Evolutionary conservation across 169 alveolate species (phyloP), one percentile per base, ranked within the genome.

Genomic region (Plasmodium berghei): DNA sequence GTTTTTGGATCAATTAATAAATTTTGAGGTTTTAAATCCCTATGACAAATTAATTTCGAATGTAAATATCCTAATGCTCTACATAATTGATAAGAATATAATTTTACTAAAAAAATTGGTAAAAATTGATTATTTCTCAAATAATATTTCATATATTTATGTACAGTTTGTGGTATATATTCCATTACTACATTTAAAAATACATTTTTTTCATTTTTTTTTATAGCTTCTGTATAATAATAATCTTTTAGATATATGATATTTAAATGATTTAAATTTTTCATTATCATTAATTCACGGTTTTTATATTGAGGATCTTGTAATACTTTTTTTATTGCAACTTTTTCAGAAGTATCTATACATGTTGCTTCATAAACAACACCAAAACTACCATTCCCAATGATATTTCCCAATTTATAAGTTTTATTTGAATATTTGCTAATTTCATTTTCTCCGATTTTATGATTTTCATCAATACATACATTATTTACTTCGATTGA

Each of bases 21-120:
- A 93, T 99, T 99, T 91, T 98, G 99, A n/a, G 99, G 99, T 87
- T 99, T 99, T 74, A 99, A 97, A 88, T 99, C 99, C 74, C 99
- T 94, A 92, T 99, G 99, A 89, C 99, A 97, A 54, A 99, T 96
- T 8, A 98, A 98, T 59, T 95, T 90, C 5, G 98, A 92, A 72
- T 98, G 99, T 28, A 99, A 94, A 89, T 98, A 99, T 45, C 98
- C 99, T 59, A 98, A 93, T 10, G 99, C 98, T 88, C 99, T 92
- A 87, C 98, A 95, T 72, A 98, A 74, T 89, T 98, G 98, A 88
- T 97, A 98, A 26, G 99, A 95, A 93, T 98, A 98, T 6, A 98
- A 92, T 87, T 98, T 97, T 46, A 97, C 96, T 22, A 98, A 92
- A 26, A 95, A 88, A 18, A 96, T 85, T 26, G 99, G 99, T 91